These are phyloP conservation scores for Dissoconium aciculare DNA, from an alignment of 2,329 filamentous ascomycete species.

Conservation along the genomic window DNA sequence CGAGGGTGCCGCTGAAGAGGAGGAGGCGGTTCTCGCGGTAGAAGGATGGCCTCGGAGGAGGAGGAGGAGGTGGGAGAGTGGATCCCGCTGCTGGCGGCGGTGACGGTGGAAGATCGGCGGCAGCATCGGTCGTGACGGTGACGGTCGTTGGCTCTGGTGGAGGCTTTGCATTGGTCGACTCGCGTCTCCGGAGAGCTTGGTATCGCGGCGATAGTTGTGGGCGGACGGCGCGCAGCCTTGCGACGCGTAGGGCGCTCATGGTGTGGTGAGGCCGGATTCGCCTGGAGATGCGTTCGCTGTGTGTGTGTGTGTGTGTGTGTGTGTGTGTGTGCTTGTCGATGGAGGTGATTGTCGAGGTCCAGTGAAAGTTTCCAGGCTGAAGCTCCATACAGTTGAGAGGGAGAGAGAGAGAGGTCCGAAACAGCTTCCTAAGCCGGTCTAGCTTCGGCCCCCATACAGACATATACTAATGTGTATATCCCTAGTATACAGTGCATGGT, in stretches of 20 bases:
- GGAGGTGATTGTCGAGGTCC: conserved; percentile 1
- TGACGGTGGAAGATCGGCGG: background rate
- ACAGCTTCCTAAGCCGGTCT: no score
- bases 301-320: no score
- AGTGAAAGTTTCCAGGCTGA: background rate
- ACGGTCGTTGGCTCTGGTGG: conserved; percentile 2
- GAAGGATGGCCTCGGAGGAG: conserved; percentile 6
- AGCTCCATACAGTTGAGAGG: background rate
- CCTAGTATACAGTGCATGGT: no score
- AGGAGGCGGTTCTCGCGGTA: conserved; percentile 9
- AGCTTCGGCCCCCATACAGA: no score
- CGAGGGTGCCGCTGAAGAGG: conserved; percentile 21
- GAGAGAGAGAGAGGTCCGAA: background rate
- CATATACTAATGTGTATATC: no score
- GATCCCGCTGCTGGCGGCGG: no score
- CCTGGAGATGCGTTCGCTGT: no score
- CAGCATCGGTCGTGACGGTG: conserved; percentile 1
- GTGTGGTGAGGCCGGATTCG: background rate
- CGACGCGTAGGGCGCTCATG: conserved; percentile 6
- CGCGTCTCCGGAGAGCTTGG: conserved; percentile 7
- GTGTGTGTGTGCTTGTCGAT: no score
- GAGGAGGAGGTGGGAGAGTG: conserved; percentile 3
- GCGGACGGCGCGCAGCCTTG: conserved; percentile 8
- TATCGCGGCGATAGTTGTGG: conserved; percentile 18
- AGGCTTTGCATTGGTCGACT: conserved; percentile 1